A percentile compares a stretch with the other conserved stretches of the same genome.
Evolutionary conservation across 2,329 filamentous ascomycete genomes (phyloP).

Genomic region (Penicillium sclerotigenum): DNA sequence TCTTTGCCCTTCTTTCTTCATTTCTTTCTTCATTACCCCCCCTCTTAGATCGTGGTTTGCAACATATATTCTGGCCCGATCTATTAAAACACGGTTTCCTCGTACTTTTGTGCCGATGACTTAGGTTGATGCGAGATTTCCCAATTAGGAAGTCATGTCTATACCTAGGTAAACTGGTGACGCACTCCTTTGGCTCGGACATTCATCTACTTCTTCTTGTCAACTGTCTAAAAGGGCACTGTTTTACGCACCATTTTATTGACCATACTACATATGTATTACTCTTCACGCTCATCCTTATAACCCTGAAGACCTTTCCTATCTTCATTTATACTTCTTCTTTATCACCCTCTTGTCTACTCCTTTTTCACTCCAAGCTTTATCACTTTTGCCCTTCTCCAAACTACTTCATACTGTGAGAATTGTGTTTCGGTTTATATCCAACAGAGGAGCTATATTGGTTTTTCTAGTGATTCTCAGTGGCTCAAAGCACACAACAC

Average conservation of each 20-base stretch:
- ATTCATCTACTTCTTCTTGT: slow-evolving; percentile 10
- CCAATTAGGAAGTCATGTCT: slow-evolving; percentile 16
- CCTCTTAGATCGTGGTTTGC: not conserved
- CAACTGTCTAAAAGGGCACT: slow-evolving; percentile 2
- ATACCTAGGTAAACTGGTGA: slow-evolving; percentile 21
- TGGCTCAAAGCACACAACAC: not conserved
- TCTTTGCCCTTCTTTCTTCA: not conserved
- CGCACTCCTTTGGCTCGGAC: slow-evolving; percentile 13
- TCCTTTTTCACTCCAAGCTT: not conserved
- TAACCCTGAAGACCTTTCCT: not conserved
- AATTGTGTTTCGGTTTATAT: not conserved
- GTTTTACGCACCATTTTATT: not conserved
- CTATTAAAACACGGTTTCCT: not conserved
- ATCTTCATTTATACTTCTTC: not conserved
- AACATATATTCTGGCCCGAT: slow-evolving; percentile 1
- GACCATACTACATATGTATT: not conserved
- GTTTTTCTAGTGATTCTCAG: not conserved
- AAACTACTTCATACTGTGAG: not conserved
- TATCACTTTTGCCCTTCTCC: not conserved
- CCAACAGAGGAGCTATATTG: not conserved
- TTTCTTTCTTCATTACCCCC: not conserved
- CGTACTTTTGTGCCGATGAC: not conserved
- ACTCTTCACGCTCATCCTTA: not conserved
- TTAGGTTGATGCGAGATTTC: slow-evolving; percentile 7
- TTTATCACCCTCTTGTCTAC: slow-evolving; percentile 10